Evolutionary conservation across 768 basidiomycete species (phyloP).

Genomic region (Termitomyces sp.): DNA sequence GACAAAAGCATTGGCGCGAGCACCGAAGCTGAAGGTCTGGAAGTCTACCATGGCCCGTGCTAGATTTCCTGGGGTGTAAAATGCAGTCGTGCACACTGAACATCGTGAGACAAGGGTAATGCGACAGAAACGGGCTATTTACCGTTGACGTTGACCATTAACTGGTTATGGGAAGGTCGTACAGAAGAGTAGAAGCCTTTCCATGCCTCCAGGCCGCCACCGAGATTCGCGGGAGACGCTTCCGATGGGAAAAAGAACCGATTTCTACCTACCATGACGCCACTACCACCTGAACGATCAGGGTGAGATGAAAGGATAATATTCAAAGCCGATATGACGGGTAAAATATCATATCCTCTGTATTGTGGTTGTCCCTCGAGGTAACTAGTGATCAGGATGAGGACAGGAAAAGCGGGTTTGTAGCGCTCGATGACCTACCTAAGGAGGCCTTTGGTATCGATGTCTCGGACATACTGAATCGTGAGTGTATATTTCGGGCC

Average conservation of each 20-base stretch:
- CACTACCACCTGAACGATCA: slow-evolving; percentile 45
- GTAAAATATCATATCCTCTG: slow-evolving; percentile 50
- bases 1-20: slow-evolving; percentile 54
- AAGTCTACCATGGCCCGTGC: slow-evolving; percentile 57
- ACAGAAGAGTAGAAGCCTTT: slow-evolving; percentile 58
- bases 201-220: slow-evolving; percentile 49
- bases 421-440: slow-evolving; percentile 24
- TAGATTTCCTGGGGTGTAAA: slow-evolving; percentile 58
- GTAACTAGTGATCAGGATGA: slow-evolving; percentile 37
- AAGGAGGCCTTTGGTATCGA: slow-evolving; percentile 48
- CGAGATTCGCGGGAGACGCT: slow-evolving; percentile 44
- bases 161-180: slow-evolving; percentile 46
- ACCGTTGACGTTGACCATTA: slow-evolving; percentile 65
- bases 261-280: slow-evolving; percentile 60
- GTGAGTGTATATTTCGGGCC: slow-evolving; percentile 43
- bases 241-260: slow-evolving; percentile 55
- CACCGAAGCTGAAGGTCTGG: slow-evolving; percentile 47
- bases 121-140: slow-evolving; percentile 27
- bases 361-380: slow-evolving; percentile 49
- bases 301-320: slow-evolving; percentile 55
- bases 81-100: slow-evolving; percentile 54
- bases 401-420: slow-evolving; percentile 22
- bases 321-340: slow-evolving; percentile 59
- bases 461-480: slow-evolving; percentile 32
- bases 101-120: slow-evolving; percentile 14